Conservation (phyloP, 169 alveolate genomes). For the Plasmodium malariae region DNA sequence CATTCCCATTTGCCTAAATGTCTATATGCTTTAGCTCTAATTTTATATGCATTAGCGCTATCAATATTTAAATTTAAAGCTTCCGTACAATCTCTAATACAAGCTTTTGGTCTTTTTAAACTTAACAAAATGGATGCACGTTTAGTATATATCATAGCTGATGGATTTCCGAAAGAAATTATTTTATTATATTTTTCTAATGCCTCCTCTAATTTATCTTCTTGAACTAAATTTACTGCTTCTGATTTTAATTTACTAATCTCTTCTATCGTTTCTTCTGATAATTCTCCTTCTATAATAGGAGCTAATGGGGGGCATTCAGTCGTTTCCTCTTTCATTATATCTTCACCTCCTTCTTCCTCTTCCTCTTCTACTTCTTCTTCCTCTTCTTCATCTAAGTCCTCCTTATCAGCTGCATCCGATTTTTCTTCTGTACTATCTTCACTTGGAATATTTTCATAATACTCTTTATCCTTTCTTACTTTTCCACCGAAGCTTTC, state of each 20-base stretch:
- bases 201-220: constrained; percentile 75
- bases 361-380: constrained; percentile 77
- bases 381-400: constrained; percentile 74
- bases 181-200: constrained; percentile 78
- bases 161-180: constrained; percentile 81
- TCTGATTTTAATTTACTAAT: constrained; percentile 80
- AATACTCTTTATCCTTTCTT: constrained; percentile 29
- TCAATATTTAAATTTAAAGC: constrained; percentile 84
- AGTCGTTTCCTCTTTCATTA: constrained; percentile 78
- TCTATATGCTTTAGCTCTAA: constrained; percentile 84
- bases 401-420: constrained; percentile 34
- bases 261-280: constrained; percentile 80
- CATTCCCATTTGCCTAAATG: constrained; percentile 82
- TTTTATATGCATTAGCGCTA: constrained; percentile 84
- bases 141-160: constrained; percentile 85
- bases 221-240: constrained; percentile 77
- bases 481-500: constrained; percentile 80
- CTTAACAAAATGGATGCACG: constrained; percentile 83
- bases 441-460: constrained; percentile 54
- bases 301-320: constrained; percentile 84
- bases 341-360: constrained; percentile 55
- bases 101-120: constrained; percentile 80
- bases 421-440: constrained; percentile 75
- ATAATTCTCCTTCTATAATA: constrained; percentile 79
- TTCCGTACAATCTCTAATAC: constrained; percentile 84